Base-by-base conservation (phyloP, 352 stramenopile genomes). In the Globisporangium polare region DNA sequence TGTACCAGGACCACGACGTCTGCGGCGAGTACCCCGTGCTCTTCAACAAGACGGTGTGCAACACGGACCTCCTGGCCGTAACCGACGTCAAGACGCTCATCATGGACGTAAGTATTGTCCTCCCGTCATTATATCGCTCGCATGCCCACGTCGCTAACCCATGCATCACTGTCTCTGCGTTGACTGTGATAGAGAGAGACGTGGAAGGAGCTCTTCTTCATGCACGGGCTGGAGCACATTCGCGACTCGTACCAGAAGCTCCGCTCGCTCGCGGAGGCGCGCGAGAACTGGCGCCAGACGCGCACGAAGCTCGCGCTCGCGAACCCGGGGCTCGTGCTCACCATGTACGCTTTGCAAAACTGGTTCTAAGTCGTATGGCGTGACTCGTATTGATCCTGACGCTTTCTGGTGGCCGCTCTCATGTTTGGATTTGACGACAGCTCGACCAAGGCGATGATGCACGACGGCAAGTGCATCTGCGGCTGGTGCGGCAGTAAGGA, bases 1-100 rank as follows among this genome's bases (percentile, higher is more conserved):
- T 94, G 61, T 94, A 89, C 58, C 80, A 91, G 50, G 83, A 91
- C 46, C 85, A 91, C 58, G 85, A 94, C 56, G 76, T 94, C 42
- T 94, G 85, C 37, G 83, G 79, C 13, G 81, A 89, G 35, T 88
- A 78, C 39, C 75, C 82, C 1, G 71, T 90, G 5, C 57, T 92
- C 0, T 89, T 84, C 66, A 88, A 89, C 56, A 81, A 73, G 55
- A 55, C 68, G 2, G 59, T 77, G 10, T 86, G 72, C 62, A 87
- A 74, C 37, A 89, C 81, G 0, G 82, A 94, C 43, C 53, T 94
- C 27, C 78, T 72, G 15, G 49, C 27, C 68, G 72, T 94, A 39
- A 92, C 83, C 2, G 83, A 94, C 42, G 85, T 94, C 60, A 92
- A 91, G 53, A 71, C 79, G 31, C 74, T 94, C 22, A 73, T 89